Evolutionary conservation across 176 grass and related monocot species (phyloP).

Genomic region (bread wheat (Triticum aestivum)): IWGSC_CS_RefSeq_v2.1 NC_057801.1:63642416-63642915

Average conservation of each 20-base stretch:
- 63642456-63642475: not conserved
- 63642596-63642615: slow-evolving; percentile 96
- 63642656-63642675: slow-evolving; percentile 98
- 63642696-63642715: slow-evolving; percentile 38
- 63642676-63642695: slow-evolving; percentile 99
- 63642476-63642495: not conserved
- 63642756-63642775: slow-evolving; percentile 69
- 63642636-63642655: slow-evolving; percentile 98
- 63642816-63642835: slow-evolving; percentile 93
- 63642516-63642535: slow-evolving; percentile 99
- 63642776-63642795: slow-evolving; percentile 98
- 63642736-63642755: slow-evolving; percentile 37
- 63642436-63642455: not conserved
- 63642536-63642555: slow-evolving; percentile 97
- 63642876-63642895: slow-evolving; percentile 90
- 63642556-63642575: slow-evolving; percentile 90
- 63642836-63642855: slow-evolving; percentile 94
- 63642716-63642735: not conserved
- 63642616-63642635: slow-evolving; percentile 96
- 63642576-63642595: slow-evolving; percentile 95
- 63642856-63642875: slow-evolving; percentile 98
- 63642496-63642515: slow-evolving; percentile 27
- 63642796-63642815: slow-evolving; percentile 96
- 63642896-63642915: slow-evolving; percentile 92
- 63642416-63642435: not conserved